Evolutionary conservation across 331 rosid species (phyloP).

Genomic region (Pyracantha coccinea): DNA sequence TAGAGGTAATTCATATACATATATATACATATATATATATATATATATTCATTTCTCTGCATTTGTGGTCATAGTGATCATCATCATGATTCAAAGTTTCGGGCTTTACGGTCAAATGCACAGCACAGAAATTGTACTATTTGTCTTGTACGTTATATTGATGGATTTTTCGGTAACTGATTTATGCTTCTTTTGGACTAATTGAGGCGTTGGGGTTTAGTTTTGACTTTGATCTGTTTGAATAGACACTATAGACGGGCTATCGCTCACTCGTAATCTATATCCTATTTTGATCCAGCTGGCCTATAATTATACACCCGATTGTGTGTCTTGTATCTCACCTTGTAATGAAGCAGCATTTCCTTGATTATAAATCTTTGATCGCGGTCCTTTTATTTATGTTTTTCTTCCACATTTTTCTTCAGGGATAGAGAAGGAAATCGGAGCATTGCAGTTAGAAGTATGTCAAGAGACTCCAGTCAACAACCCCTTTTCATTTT

Average conservation of each 20-base stretch:
- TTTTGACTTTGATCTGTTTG: neutral
- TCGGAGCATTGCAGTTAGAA: constrained; percentile 81
- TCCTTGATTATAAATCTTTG: neutral
- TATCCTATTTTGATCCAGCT: neutral
- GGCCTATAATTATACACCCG: neutral
- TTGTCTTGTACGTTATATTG: neutral
- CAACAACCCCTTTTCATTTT: neutral
- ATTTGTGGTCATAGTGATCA: neutral
- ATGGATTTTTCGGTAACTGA: neutral
- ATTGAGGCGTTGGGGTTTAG: neutral
- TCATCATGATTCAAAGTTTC: neutral
- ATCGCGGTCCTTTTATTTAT: neutral
- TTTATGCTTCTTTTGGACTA: neutral
- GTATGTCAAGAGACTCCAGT: constrained; percentile 38
- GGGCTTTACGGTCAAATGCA: neutral
- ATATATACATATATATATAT: neutral
- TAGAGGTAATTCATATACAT: constrained; percentile 38
- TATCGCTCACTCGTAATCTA: neutral
- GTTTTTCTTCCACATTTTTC: neutral
- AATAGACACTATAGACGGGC: neutral
- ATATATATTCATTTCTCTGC: neutral
- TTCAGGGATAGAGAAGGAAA: constrained; percentile 95
- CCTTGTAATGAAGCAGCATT: neutral
- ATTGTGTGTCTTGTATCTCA: neutral
- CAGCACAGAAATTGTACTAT: neutral